A percentile compares a stretch with the other conserved stretches of the same genome.
phyloP scores from a whole-genome alignment of 2,329 filamentous ascomycete genomes.

The Ophiostoma himal-ulmi region DNA sequence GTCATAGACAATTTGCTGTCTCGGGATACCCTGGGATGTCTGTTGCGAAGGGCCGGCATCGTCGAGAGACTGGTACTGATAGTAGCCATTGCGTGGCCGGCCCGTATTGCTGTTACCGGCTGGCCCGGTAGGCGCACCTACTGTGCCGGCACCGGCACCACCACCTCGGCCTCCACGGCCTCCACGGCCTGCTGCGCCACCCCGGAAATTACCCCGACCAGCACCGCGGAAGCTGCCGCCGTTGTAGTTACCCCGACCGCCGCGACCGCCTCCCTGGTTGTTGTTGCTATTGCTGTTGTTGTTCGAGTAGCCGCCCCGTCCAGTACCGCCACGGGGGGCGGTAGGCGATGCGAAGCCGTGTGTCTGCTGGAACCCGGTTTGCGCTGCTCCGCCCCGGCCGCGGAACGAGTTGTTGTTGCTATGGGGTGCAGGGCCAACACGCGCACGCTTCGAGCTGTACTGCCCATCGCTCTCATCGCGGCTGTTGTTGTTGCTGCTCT shows the following conservation, averaged over 20 bases:
- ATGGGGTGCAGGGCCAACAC: background rate
- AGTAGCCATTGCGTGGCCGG: conserved; percentile 14
- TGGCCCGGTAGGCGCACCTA: background rate
- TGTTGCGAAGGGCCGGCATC: conserved; percentile 18
- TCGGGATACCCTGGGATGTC: background rate
- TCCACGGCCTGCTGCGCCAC: background rate
- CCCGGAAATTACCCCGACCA: background rate
- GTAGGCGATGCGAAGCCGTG: conserved; percentile 15
- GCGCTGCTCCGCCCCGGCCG: background rate
- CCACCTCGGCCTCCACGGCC: conserved; percentile 1
- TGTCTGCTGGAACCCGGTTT: conserved; percentile 13
- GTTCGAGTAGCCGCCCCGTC: conserved; percentile 20
- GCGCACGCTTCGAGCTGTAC: conserved; percentile 1
- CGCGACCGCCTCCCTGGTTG: conserved; percentile 18
- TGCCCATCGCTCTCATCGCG: background rate
- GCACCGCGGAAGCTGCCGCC: conserved; percentile 1
- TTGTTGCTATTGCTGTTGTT: conserved; percentile 16
- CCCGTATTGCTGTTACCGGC: background rate
- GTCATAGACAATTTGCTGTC: conserved; percentile 23
- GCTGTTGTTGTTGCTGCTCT: background rate
- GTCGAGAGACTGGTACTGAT: conserved; percentile 26
- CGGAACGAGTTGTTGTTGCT: conserved; percentile 7
- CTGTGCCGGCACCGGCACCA: background rate
- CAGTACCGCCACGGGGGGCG: conserved; percentile 13
- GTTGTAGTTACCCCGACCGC: conserved; percentile 12